phyloP scores from a whole-genome alignment of 805 yeast species.

The Starmerella tilneyi region DNA sequence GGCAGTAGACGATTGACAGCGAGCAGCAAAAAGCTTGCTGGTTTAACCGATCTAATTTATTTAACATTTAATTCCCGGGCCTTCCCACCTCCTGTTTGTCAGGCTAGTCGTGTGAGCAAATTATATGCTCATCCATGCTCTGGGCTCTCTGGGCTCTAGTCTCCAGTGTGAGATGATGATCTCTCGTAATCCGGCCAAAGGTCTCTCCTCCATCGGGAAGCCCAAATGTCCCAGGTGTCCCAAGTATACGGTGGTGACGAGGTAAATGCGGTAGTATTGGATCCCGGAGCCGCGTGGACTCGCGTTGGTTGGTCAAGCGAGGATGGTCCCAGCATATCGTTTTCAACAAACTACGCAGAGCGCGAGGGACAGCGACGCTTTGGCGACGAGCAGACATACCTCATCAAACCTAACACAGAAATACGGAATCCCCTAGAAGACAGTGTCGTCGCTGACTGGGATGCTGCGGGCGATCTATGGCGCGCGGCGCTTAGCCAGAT shows the following conservation, averaged over 20 bases:
- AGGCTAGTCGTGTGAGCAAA: too few species aligned
- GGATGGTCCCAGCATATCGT: conserved; percentile 65
- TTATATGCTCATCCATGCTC: background rate
- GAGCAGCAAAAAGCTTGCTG: too few species aligned
- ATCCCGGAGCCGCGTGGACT: conserved; percentile 78
- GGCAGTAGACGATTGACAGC: too few species aligned
- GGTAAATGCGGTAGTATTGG: conserved; percentile 80
- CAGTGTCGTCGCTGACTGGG: conserved; percentile 55
- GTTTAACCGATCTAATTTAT: too few species aligned
- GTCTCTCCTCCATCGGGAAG: background rate
- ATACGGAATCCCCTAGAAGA: conserved; percentile 22
- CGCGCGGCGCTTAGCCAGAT: conserved; percentile 46
- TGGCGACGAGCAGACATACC: conserved; percentile 23
- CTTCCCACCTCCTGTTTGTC: too few species aligned
- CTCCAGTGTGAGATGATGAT: too few species aligned
- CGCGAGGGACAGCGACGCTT: conserved; percentile 16
- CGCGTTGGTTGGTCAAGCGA: conserved; percentile 89
- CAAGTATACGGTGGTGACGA: conserved; percentile 47
- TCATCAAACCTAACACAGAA: conserved; percentile 16
- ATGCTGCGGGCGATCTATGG: conserved; percentile 68
- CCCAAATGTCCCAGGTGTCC: conserved; percentile 20
- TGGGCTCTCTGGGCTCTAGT: background rate
- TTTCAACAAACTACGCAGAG: conserved; percentile 18
- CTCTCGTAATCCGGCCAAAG: conserved; percentile 8
- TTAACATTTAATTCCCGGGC: too few species aligned